Conservation (phyloP, 1,284 basidiomycete genomes). For the Cutaneotrichosporon arboriforme region DNA sequence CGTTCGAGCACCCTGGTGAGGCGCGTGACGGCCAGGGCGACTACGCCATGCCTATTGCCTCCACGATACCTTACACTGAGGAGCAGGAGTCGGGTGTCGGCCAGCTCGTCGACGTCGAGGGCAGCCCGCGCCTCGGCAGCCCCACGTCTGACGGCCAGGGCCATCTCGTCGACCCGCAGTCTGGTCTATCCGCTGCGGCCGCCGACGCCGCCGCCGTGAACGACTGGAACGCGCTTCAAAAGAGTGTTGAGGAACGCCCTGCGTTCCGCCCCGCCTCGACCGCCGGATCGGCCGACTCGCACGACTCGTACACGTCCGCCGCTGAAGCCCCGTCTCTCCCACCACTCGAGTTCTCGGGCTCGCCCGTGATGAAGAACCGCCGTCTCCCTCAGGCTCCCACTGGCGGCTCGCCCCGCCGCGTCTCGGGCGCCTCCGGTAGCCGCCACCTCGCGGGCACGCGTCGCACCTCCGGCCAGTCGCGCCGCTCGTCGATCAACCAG, state of each 20-base stretch:
- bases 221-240: conserved; percentile 38
- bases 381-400: background rate
- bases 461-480: background rate
- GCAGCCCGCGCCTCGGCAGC: conserved; percentile 16
- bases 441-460: conserved; percentile 4
- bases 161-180: conserved; percentile 6
- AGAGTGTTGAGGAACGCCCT: conserved; percentile 30
- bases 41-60: conserved; percentile 24
- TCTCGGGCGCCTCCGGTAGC: background rate
- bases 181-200: conserved; percentile 7
- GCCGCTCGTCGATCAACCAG: background rate
- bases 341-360: conserved; percentile 9
- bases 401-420: background rate
- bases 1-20: conserved; percentile 4
- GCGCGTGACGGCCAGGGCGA: background rate
- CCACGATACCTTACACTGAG: conserved; percentile 15
- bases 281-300: conserved; percentile 27
- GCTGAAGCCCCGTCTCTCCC: conserved; percentile 8
- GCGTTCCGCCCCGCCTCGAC: conserved; percentile 43
- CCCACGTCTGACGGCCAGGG: conserved; percentile 17
- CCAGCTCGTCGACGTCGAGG: conserved; percentile 20
- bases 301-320: background rate
- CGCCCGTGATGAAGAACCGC: conserved; percentile 2
- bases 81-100: conserved; percentile 4
- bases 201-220: conserved; percentile 11